Base-by-base conservation (phyloP, 495 filamentous ascomycete genomes). In the Tuber aestivum region DNA sequence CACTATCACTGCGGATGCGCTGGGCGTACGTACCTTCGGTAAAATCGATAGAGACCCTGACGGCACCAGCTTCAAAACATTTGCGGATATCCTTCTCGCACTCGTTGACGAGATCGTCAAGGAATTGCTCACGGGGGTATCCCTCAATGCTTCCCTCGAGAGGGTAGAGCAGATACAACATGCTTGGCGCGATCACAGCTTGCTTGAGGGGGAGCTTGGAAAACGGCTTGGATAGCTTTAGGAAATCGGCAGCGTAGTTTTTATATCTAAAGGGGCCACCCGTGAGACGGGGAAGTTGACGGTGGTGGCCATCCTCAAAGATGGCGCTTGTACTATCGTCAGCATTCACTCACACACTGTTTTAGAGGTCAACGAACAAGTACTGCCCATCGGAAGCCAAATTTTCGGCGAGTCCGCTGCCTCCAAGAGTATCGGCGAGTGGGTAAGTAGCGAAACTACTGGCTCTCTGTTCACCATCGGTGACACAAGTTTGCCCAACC, bases 401-500 rank as follows among this genome's bases (percentile, higher is more conserved):
- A 41, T 82, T 84, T 23, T 83, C 80, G 3, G 84, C 83, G 70
- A 86, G 78, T 5, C 84, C 84, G 44, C 79, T 83, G 21, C 85
- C 85, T 3, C 81, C 85, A 35, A 86, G 78, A 8, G 85, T 85
- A 48, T 83, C 77, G 32, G 73, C 75, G 61, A 86, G 83, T 2
- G 85, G 85, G 73, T 86, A 86, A 2, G 85, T 86, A 37, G 84
- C 85, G 75, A 86, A 86, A 4, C 84, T 85, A 3, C 80, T 83
- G 69, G 82, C 82, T 42, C 85, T 79, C 48, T 86, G 84, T 72
- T 86, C 85, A 20, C 85, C 85, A 76, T 86, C 85, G 27, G 85
- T 85, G 16, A 86, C 76, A 3, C 83, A 77, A 18, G 71, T 71
- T 69, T 85, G 82, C 23, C 84, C 85, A 23, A 85, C 83, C 56